Conservation (phyloP, 1,139 yeast species). For the Arxiozyma slooffiae region DNA sequence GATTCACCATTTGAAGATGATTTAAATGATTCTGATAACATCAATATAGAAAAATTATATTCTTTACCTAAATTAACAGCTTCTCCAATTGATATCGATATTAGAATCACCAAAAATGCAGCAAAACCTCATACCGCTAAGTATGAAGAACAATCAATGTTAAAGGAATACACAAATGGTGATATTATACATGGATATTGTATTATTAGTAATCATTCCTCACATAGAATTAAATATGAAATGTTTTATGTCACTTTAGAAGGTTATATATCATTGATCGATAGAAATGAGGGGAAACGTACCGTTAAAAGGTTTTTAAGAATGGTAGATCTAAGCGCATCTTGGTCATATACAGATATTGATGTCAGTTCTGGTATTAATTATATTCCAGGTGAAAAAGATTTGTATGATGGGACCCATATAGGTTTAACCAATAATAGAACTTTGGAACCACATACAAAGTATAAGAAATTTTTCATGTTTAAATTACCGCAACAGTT, state of each 20-base stretch:
- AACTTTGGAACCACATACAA: slow-evolving; percentile 40
- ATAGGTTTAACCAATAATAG: slow-evolving; percentile 48
- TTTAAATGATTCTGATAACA: slow-evolving; percentile 23
- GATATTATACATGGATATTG: slow-evolving; percentile 49
- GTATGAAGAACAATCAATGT: slow-evolving; percentile 30
- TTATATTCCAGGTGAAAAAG: slow-evolving; percentile 39
- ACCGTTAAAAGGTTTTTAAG: slow-evolving; percentile 33
- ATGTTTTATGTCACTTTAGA: slow-evolving; percentile 52
- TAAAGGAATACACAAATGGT: slow-evolving; percentile 45
- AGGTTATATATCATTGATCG: slow-evolving; percentile 35
- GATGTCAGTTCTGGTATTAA: slow-evolving; percentile 39
- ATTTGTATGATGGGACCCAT: slow-evolving; percentile 36
- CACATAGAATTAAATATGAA: slow-evolving; percentile 40
- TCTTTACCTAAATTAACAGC: slow-evolving; percentile 27
- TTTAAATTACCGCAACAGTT: slow-evolving; percentile 53
- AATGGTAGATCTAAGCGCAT: slow-evolving; percentile 38
- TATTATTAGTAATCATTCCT: slow-evolving; percentile 37
- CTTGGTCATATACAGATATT: slow-evolving; percentile 35
- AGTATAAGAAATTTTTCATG: slow-evolving; percentile 53
- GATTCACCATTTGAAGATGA: slow-evolving; percentile 20
- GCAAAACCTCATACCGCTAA: slow-evolving; percentile 27
- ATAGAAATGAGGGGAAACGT: slow-evolving; percentile 23
- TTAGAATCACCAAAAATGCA: slow-evolving; percentile 32
- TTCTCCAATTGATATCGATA: slow-evolving; percentile 29
- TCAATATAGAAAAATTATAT: slow-evolving; percentile 32